Conservation (phyloP, 441 rosid species). For the Aleurites moluccanus region DNA sequence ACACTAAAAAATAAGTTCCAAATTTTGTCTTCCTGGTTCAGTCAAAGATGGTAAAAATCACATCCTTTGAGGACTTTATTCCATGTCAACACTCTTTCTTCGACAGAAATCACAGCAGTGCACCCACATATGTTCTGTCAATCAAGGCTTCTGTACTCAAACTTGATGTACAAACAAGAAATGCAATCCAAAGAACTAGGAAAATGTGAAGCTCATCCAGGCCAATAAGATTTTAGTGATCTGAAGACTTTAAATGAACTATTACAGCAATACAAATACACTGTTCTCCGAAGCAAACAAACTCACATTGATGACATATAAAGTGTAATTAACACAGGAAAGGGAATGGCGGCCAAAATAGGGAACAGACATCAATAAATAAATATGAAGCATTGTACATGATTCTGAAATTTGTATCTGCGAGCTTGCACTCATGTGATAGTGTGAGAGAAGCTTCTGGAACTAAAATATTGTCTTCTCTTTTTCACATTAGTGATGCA, state of each 20-base stretch:
- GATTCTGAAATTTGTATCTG: background rate
- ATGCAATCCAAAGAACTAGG: background rate
- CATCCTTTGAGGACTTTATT: background rate
- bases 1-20: background rate
- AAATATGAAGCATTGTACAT: background rate
- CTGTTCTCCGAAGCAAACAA: background rate
- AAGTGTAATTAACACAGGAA: background rate
- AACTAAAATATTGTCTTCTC: background rate
- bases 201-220: background rate
- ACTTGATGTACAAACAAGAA: background rate
- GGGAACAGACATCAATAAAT: background rate
- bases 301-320: background rate
- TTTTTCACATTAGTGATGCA: background rate
- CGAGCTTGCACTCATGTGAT: background rate
- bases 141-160: background rate
- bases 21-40: background rate
- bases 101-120: background rate
- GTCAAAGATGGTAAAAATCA: background rate
- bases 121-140: background rate
- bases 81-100: background rate
- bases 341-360: background rate
- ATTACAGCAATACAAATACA: background rate
- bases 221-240: background rate
- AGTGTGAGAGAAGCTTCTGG: background rate
- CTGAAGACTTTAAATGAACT: background rate